phyloP scores from a whole-genome alignment of 352 stramenopile genomes.

The Pythium coloratum region DNA sequence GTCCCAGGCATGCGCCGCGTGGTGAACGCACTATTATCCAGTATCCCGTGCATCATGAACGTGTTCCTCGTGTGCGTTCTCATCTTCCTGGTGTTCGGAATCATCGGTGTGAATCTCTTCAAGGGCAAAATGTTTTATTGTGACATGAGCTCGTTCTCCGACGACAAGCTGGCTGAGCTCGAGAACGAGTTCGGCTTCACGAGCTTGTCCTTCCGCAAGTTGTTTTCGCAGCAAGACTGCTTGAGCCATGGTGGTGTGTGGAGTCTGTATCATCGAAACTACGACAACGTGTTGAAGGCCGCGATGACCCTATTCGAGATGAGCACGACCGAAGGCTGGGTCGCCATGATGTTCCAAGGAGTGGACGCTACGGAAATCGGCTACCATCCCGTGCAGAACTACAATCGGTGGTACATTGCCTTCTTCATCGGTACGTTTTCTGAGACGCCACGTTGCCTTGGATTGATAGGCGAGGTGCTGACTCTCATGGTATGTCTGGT shows the following conservation, averaged over 20 bases:
- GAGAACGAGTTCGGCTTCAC: slow-evolving; percentile 43
- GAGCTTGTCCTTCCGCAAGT: slow-evolving; percentile 40
- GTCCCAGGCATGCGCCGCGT: slow-evolving; percentile 69
- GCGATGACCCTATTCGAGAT: slow-evolving; percentile 82
- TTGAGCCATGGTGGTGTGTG: slow-evolving; percentile 30
- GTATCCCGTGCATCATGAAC: slow-evolving; percentile 78
- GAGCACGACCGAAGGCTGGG: slow-evolving; percentile 84
- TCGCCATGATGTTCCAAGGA: slow-evolving; percentile 75
- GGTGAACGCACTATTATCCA: slow-evolving; percentile 73
- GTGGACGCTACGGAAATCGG: slow-evolving; percentile 69
- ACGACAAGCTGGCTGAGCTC: slow-evolving; percentile 19
- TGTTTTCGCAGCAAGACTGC: slow-evolving; percentile 42
- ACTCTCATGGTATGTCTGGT: neutral
- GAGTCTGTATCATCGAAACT: slow-evolving; percentile 42
- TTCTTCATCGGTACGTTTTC: slow-evolving; percentile 69
- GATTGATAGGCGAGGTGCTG: too few relatives aligned
- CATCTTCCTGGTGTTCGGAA: slow-evolving; percentile 89
- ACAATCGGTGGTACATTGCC: slow-evolving; percentile 53
- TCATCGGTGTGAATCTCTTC: slow-evolving; percentile 68
- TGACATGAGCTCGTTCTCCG: slow-evolving; percentile 42
- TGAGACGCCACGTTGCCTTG: too few relatives aligned
- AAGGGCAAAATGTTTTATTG: slow-evolving; percentile 85
- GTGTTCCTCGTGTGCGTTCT: slow-evolving; percentile 83
- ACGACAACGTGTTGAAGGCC: slow-evolving; percentile 64
- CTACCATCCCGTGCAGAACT: slow-evolving; percentile 73